A percentile compares a stretch with the other conserved stretches of the same genome.
Conservation (phyloP, 345 rosid genomes). For the thale cress (Arabidopsis thaliana) region DNA sequence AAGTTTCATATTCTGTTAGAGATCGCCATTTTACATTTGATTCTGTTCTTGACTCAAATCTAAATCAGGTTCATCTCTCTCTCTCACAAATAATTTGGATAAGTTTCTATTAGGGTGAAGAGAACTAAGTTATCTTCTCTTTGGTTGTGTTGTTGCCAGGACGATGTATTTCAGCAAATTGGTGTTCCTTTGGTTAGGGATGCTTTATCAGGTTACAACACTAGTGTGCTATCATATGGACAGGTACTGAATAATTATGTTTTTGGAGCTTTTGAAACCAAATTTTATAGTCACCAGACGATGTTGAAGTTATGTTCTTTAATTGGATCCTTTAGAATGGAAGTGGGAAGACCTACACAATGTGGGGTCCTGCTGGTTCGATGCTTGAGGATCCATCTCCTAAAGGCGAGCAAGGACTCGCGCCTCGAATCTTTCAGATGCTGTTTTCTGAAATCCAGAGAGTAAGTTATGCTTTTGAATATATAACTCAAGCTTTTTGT, state of each 20-base stretch:
- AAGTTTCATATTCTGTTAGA: conserved; percentile 60
- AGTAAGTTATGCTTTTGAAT: conserved; percentile 52
- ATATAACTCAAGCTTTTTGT: neutral
- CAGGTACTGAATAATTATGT: conserved; percentile 57
- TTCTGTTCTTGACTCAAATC: conserved; percentile 75
- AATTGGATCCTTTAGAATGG: conserved; percentile 60
- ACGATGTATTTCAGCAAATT: conserved; percentile 70
- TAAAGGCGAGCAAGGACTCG: conserved; percentile 78
- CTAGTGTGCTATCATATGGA: conserved; percentile 83
- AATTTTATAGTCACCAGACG: neutral
- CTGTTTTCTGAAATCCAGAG: conserved; percentile 75
- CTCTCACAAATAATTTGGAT: neutral
- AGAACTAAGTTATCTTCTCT: neutral
- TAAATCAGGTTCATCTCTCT: conserved; percentile 65
- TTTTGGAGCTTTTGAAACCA: conserved; percentile 3
- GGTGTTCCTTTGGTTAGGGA: conserved; percentile 83
- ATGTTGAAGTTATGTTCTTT: neutral
- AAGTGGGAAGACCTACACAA: conserved; percentile 94
- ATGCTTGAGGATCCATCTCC: conserved; percentile 90
- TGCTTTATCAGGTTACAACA: conserved; percentile 89
- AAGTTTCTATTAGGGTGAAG: neutral
- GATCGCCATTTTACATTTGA: conserved; percentile 77
- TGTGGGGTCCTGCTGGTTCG: conserved; percentile 98
- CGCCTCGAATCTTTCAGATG: conserved; percentile 85
- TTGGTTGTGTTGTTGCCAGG: conserved; percentile 49